phyloP scores from a whole-genome alignment of 495 filamentous ascomycete genomes.

The Penicillium riverlandense region DNA sequence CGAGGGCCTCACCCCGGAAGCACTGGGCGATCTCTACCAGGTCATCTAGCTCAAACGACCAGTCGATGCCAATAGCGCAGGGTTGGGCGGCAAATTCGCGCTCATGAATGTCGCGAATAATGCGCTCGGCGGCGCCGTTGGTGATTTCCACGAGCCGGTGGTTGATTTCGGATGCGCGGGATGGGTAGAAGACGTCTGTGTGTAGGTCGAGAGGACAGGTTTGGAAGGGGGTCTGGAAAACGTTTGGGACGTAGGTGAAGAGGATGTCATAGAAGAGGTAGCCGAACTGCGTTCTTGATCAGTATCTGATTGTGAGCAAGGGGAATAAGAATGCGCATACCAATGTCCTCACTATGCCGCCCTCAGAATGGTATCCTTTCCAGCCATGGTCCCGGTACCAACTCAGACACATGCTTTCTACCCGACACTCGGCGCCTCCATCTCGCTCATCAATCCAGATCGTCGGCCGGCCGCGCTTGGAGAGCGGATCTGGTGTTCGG shows the following conservation, averaged over 20 bases:
- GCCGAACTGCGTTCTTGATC: slow-evolving; percentile 47
- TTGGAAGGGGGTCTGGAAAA: slow-evolving; percentile 93
- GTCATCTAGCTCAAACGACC: slow-evolving; percentile 78
- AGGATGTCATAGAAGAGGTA: slow-evolving; percentile 91
- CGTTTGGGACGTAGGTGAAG: slow-evolving; percentile 90
- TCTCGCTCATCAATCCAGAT: slow-evolving; percentile 76
- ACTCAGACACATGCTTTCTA: slow-evolving; percentile 90
- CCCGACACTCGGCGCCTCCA: slow-evolving; percentile 59
- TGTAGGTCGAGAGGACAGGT: slow-evolving; percentile 89
- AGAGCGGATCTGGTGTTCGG: background rate
- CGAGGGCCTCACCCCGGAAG: slow-evolving; percentile 73
- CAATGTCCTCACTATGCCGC: slow-evolving; percentile 80
- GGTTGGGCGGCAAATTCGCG: slow-evolving; percentile 61
- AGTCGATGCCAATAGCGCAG: slow-evolving; percentile 84
- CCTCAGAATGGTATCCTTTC: slow-evolving; percentile 93
- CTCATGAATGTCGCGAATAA: slow-evolving; percentile 61
- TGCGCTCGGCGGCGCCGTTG: slow-evolving; percentile 61
- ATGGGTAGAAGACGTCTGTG: slow-evolving; percentile 88
- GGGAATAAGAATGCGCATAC: slow-evolving; percentile 16
- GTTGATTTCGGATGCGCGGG: slow-evolving; percentile 82
- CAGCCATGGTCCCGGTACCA: slow-evolving; percentile 77
- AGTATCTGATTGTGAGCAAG: background rate
- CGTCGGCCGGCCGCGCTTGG: slow-evolving; percentile 56
- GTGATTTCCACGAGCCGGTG: slow-evolving; percentile 75
- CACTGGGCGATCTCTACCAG: slow-evolving; percentile 73